These are phyloP conservation scores for Epichloe festucae DNA, from an alignment of 2,329 filamentous ascomycete genomes.

Conservation along the genomic window DNA sequence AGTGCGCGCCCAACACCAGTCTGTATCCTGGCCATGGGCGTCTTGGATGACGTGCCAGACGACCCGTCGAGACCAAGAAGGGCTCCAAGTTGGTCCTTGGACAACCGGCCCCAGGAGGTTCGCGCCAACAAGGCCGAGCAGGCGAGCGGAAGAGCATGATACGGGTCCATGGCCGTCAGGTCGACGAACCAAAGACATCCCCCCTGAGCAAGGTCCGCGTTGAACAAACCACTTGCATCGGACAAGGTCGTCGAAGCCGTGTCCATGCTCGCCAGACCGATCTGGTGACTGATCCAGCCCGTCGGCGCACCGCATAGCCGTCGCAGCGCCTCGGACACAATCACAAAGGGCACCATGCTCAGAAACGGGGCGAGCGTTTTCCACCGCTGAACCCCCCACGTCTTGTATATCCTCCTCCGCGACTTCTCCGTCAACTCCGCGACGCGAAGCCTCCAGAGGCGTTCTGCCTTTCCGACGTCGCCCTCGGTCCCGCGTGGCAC, in stretches of 20 bases:
- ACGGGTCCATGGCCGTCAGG: slow-evolving; percentile 38
- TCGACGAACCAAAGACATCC: slow-evolving; percentile 45
- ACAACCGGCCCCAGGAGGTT: slow-evolving; percentile 18
- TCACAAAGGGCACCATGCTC: slow-evolving; percentile 34
- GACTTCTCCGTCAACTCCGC: slow-evolving; percentile 16
- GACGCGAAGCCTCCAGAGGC: slow-evolving; percentile 13
- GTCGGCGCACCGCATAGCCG: slow-evolving; percentile 26
- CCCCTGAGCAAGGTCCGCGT: slow-evolving; percentile 32
- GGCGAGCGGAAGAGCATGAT: slow-evolving; percentile 31
- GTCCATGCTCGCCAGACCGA: slow-evolving; percentile 15
- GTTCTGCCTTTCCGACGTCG: slow-evolving; percentile 6
- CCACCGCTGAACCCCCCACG: slow-evolving; percentile 35
- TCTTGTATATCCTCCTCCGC: slow-evolving; percentile 21
- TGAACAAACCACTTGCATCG: slow-evolving; percentile 14
- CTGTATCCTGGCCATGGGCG: slow-evolving; percentile 12
- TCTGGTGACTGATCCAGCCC: slow-evolving; percentile 18
- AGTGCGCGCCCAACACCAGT: slow-evolving; percentile 17
- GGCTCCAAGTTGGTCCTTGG: slow-evolving; percentile 14
- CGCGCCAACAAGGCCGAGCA: slow-evolving; percentile 18
- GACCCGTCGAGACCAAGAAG: slow-evolving; percentile 13
- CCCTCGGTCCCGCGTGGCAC: background rate
- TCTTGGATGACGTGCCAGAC: slow-evolving; percentile 5
- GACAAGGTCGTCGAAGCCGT: slow-evolving; percentile 13
- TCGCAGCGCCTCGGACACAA: slow-evolving; percentile 36
- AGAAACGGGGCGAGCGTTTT: slow-evolving; percentile 27